Percentiles rank a stretch among this genome's conserved stretches.
Conservation (phyloP, 345 rosid species). For the Hirschfeldia incana region DNA sequence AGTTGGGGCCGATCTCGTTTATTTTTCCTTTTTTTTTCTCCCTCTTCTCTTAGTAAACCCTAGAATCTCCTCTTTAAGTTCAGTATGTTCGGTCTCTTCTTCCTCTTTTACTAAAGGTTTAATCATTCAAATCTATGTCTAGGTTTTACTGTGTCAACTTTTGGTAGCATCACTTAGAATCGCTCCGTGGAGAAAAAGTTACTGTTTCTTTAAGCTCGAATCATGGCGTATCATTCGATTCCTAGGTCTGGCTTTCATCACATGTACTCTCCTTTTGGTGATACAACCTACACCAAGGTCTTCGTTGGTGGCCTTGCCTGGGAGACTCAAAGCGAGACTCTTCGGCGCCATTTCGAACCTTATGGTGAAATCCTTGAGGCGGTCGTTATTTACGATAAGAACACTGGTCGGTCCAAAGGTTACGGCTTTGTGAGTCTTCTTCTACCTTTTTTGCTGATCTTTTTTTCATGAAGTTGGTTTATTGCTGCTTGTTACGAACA, state of each 20-base stretch:
- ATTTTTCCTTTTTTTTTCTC: neutral
- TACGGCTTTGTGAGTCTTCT: conserved; percentile 92
- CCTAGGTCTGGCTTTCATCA: conserved; percentile 63
- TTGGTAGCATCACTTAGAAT: conserved; percentile 4
- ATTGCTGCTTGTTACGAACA: neutral
- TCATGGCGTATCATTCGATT: conserved; percentile 63
- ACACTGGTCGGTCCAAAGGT: conserved; percentile 98
- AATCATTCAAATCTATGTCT: conserved; percentile 13
- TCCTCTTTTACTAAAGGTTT: neutral
- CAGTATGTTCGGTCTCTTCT: neutral
- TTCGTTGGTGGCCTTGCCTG: conserved; percentile 94
- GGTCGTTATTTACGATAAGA: conserved; percentile 86
- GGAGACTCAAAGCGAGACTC: conserved; percentile 87
- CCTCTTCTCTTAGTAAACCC: conserved; percentile 30
- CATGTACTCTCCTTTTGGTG: conserved; percentile 80
- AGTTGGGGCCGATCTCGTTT: conserved; percentile 28
- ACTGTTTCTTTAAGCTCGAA: neutral
- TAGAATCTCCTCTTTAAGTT: conserved; percentile 30
- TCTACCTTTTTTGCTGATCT: neutral
- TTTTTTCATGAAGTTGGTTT: neutral
- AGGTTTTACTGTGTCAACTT: conserved; percentile 39
- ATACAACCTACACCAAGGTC: conserved; percentile 80
- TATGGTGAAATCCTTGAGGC: conserved; percentile 94
- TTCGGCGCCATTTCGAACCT: conserved; percentile 79
- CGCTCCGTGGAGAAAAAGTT: neutral